These are phyloP conservation scores for Crotalaria pallida DNA, from an alignment of 306 rosid genomes.

Conservation along the genomic window DNA sequence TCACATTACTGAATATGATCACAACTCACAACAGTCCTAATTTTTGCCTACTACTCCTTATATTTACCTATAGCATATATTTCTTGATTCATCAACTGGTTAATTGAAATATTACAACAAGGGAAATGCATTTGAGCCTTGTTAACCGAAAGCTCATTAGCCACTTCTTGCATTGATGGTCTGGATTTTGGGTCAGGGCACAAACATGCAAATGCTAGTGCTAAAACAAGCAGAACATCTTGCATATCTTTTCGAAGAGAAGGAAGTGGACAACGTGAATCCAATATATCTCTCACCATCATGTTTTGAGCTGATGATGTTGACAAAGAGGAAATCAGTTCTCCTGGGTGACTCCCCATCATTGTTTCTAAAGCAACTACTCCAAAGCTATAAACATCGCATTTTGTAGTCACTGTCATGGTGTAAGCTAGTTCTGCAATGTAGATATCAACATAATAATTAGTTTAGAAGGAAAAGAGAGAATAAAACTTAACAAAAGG, in stretches of 20 bases:
- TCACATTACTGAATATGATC: not conserved
- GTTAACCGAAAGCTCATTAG: not conserved
- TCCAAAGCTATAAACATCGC: constrained; percentile 4
- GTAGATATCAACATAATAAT: too few relatives aligned
- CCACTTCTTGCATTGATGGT: not conserved
- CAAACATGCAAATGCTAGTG: not conserved
- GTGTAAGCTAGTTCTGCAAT: constrained; percentile 1
- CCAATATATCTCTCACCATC: not conserved
- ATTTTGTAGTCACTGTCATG: not conserved
- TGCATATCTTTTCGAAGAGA: not conserved
- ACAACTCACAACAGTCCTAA: not conserved
- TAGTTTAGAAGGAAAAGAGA: too few relatives aligned
- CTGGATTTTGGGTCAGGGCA: not conserved
- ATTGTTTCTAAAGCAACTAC: not conserved
- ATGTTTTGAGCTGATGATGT: not conserved
- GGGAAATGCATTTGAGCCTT: not conserved
- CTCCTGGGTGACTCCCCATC: not conserved
- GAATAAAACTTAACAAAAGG: too few relatives aligned
- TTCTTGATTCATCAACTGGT: not conserved
- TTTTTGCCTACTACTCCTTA: too few relatives aligned
- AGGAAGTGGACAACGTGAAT: not conserved
- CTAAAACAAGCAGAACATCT: not conserved
- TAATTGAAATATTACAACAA: not conserved
- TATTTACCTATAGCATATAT: not conserved
- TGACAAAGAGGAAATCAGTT: not conserved